These are phyloP conservation scores for Penicillium sclerotigenum DNA, from an alignment of 2,329 filamentous ascomycete species.

Conservation along the genomic window DNA sequence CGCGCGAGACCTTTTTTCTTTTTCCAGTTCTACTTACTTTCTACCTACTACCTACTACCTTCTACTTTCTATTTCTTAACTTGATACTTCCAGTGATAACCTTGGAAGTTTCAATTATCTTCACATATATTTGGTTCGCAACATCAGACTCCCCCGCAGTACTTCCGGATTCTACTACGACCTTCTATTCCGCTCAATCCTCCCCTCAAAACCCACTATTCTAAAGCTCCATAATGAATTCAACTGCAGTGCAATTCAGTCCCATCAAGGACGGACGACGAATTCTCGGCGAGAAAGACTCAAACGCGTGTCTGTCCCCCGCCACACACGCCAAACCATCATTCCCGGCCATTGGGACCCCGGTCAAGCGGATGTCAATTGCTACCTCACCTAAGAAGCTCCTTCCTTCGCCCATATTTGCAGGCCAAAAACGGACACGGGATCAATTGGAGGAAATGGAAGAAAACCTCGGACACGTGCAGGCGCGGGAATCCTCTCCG, in stretches of 20 bases:
- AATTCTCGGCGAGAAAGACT: slow-evolving; percentile 41
- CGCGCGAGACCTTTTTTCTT: slow-evolving; percentile 21
- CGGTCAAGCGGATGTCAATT: slow-evolving; percentile 30
- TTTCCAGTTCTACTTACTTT: not conserved
- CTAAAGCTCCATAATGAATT: slow-evolving; percentile 21
- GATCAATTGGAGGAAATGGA: slow-evolving; percentile 36
- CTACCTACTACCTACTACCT: not conserved
- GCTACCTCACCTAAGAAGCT: slow-evolving; percentile 28
- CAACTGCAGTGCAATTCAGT: slow-evolving; percentile 26
- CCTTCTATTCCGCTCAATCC: slow-evolving; percentile 1
- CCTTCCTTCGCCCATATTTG: slow-evolving; percentile 34
- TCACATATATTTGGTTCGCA: not conserved
- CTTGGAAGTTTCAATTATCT: not conserved
- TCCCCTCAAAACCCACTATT: not conserved
- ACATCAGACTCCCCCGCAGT: slow-evolving; percentile 2
- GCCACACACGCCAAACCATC: slow-evolving; percentile 22
- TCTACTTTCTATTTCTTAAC: not conserved
- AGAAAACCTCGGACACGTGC: slow-evolving; percentile 20
- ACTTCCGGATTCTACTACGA: not conserved
- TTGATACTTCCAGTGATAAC: not conserved
- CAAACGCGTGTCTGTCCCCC: slow-evolving; percentile 42
- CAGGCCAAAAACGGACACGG: slow-evolving; percentile 42
- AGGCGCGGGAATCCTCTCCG: slow-evolving; percentile 14
- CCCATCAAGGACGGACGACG: slow-evolving; percentile 39
- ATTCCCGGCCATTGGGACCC: slow-evolving; percentile 22